Percentiles rank a stretch among this genome's conserved stretches.
phyloP scores from a whole-genome alignment of 2,329 filamentous ascomycete genomes.

The Nigrospora osmanthi region DNA sequence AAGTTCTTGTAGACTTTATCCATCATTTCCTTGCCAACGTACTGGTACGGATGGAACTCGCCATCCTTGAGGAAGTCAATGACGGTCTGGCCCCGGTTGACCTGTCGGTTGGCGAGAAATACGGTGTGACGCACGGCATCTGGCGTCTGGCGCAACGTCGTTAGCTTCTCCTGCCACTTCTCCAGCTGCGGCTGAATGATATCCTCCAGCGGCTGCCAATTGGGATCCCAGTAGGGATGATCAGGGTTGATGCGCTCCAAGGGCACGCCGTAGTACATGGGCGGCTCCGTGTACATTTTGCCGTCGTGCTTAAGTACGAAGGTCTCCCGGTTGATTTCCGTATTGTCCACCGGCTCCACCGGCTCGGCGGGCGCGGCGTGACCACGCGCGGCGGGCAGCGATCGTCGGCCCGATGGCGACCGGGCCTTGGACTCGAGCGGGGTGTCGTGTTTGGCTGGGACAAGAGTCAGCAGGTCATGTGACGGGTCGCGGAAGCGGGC shows the following conservation, averaged over 20 bases:
- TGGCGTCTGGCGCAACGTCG: conserved; percentile 14
- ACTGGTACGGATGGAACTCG: conserved; percentile 49
- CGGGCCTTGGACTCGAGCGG: conserved; percentile 13
- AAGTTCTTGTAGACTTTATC: conserved; percentile 28
- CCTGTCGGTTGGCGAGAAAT: conserved; percentile 46
- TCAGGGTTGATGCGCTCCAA: conserved; percentile 39
- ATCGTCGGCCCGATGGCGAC: conserved; percentile 19
- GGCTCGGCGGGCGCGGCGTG: conserved; percentile 13
- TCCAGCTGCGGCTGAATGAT: conserved; percentile 34
- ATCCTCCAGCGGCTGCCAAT: conserved; percentile 39
- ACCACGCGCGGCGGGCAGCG: conserved; percentile 18
- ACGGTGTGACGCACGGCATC: conserved; percentile 28
- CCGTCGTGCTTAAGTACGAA: conserved; percentile 42
- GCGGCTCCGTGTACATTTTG: conserved; percentile 38
- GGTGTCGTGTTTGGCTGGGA: conserved; percentile 9
- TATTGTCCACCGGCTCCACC: conserved; percentile 7
- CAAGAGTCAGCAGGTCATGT: conserved; percentile 9
- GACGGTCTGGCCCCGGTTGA: conserved; percentile 46
- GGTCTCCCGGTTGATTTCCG: conserved; percentile 36
- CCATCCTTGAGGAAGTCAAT: conserved; percentile 42
- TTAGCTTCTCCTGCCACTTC: conserved; percentile 40
- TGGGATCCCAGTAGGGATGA: conserved; percentile 48
- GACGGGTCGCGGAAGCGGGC: conserved; percentile 3
- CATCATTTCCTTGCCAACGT: conserved; percentile 44
- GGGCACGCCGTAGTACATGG: conserved; percentile 45